Conservation (phyloP, 2,329 filamentous ascomycete species). For the Onygenales sp. region DNA sequence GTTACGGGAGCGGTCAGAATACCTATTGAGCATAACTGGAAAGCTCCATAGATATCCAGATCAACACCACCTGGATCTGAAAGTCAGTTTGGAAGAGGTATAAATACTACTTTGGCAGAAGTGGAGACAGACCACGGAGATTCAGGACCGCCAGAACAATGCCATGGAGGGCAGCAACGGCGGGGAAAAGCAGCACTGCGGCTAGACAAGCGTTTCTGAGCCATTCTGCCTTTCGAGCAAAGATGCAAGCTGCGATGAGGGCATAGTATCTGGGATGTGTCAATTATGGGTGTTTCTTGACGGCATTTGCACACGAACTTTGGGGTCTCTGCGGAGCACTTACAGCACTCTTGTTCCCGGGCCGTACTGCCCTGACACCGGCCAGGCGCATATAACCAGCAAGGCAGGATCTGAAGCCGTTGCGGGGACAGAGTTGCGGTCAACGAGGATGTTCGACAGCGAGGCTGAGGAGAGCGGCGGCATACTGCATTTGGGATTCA, state of each 20-base stretch:
- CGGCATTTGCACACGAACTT: no score
- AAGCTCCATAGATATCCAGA: constrained; percentile 60
- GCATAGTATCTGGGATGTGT: constrained; percentile 47
- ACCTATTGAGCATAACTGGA: constrained; percentile 58
- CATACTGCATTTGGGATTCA: constrained; percentile 15
- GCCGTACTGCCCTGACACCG: constrained; percentile 35
- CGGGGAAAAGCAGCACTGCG: constrained; percentile 53
- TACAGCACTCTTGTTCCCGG: constrained; percentile 33
- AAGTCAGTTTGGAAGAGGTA: not conserved
- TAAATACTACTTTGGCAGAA: not conserved
- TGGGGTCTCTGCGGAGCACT: constrained; percentile 9
- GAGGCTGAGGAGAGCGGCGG: constrained; percentile 25
- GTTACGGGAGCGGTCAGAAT: constrained; percentile 56
- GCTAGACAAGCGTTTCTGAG: constrained; percentile 54
- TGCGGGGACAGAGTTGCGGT: constrained; percentile 7
- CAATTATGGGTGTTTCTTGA: no score
- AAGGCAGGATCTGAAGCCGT: constrained; percentile 17
- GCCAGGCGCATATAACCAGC: constrained; percentile 36
- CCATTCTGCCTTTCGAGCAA: constrained; percentile 54
- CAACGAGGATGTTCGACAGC: constrained; percentile 17
- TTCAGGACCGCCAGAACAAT: constrained; percentile 53
- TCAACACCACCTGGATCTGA: constrained; percentile 48
- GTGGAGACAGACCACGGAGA: constrained; percentile 41
- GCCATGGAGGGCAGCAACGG: constrained; percentile 54
- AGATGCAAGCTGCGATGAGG: constrained; percentile 52